A percentile compares a stretch with the other conserved stretches of the same genome.
Conservation (phyloP, 495 filamentous ascomycete species). For the Articulospora tetracladia region DNA sequence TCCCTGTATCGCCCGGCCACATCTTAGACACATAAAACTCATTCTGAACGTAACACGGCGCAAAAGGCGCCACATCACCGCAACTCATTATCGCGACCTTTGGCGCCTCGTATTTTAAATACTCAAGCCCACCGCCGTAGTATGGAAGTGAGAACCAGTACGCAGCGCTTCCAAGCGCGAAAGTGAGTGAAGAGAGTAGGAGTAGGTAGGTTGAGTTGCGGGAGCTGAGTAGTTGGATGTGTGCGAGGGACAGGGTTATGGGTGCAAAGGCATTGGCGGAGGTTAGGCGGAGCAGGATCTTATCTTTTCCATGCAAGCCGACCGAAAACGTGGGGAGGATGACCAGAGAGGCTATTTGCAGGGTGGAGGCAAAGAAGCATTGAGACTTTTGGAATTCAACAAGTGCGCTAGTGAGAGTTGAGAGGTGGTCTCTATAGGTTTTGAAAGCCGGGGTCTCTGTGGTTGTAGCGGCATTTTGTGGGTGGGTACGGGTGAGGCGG, state of each 20-base stretch:
- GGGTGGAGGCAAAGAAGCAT: conserved; percentile 12
- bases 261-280: conserved; percentile 12
- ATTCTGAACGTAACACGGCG: conserved; percentile 9
- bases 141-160: neutral
- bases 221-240: conserved; percentile 1
- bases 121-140: neutral
- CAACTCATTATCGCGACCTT: neutral
- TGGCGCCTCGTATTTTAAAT: neutral
- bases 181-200: neutral
- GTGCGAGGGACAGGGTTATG: conserved; percentile 7
- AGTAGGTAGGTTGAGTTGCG: conserved; percentile 7
- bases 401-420: conserved; percentile 5
- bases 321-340: neutral
- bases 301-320: neutral
- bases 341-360: conserved; percentile 11
- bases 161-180: neutral
- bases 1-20: neutral
- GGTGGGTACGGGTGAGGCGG: neutral
- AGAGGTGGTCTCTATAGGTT: neutral
- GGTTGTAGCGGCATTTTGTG: neutral
- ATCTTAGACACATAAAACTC: conserved; percentile 1
- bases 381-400: conserved; percentile 15
- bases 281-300: conserved; percentile 4
- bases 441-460: neutral
- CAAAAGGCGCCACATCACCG: conserved; percentile 7